These are phyloP conservation scores for Bruguiera parviflora DNA, from an alignment of 345 rosid genomes.

Conservation along the genomic window DNA sequence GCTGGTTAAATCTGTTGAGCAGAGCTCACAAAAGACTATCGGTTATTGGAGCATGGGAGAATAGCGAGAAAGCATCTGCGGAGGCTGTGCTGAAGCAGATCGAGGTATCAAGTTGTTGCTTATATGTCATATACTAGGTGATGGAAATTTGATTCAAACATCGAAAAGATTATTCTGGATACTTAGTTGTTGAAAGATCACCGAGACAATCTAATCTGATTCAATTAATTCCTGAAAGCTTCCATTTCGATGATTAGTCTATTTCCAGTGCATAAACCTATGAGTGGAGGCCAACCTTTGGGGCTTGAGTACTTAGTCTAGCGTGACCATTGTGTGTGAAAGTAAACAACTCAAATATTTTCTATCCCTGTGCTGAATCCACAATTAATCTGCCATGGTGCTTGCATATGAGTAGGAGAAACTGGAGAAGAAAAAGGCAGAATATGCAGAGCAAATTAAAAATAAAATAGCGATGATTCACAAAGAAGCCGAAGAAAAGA, in stretches of 20 bases:
- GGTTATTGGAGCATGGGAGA: slow-evolving; percentile 60
- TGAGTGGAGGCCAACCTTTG: no score
- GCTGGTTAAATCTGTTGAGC: slow-evolving; percentile 12
- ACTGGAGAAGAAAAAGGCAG: slow-evolving; percentile 75
- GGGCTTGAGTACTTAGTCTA: no score
- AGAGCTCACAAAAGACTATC: slow-evolving; percentile 73
- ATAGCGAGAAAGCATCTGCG: slow-evolving; percentile 50
- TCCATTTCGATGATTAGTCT: no score
- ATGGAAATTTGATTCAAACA: background rate
- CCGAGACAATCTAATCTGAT: no score
- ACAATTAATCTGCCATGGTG: background rate
- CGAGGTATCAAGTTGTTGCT: slow-evolving; percentile 39
- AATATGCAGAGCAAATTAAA: slow-evolving; percentile 70
- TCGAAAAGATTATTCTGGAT: background rate
- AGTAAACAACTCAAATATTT: no score
- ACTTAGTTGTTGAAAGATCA: no score
- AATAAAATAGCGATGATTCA: slow-evolving; percentile 72
- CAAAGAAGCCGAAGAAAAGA: slow-evolving; percentile 79
- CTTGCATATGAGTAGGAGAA: slow-evolving; percentile 46
- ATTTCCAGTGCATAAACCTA: no score
- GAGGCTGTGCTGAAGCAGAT: slow-evolving; percentile 59
- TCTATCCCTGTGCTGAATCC: background rate
- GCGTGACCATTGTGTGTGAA: no score
- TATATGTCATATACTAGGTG: background rate
- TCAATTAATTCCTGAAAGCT: no score